Evolutionary conservation across 345 rosid genomes (phyloP).

Genomic region (Gossypium herbaceum): DNA sequence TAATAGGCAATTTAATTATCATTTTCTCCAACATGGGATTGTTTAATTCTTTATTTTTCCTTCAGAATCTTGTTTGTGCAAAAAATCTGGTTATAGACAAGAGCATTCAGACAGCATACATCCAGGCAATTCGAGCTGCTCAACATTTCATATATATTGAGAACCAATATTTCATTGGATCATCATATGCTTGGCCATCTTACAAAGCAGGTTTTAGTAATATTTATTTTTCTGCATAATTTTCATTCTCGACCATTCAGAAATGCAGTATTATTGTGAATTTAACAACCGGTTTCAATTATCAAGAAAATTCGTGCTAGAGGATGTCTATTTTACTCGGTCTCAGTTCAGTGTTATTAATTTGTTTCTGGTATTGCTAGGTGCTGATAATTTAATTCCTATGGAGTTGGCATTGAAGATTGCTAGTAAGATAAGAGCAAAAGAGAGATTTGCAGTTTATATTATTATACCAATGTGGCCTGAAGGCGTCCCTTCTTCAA

Average conservation of each 20-base stretch:
- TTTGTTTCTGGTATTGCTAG: slow-evolving; percentile 30
- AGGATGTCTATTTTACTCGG: background rate
- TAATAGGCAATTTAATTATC: no score
- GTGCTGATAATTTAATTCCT: slow-evolving; percentile 85
- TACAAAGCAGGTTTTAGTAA: background rate
- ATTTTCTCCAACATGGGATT: no score
- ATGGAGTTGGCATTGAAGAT: slow-evolving; percentile 86
- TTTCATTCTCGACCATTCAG: background rate
- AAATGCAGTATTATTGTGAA: background rate
- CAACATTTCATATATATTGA: slow-evolving; percentile 59
- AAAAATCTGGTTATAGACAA: slow-evolving; percentile 78
- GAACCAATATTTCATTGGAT: slow-evolving; percentile 1
- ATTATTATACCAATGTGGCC: slow-evolving; percentile 89
- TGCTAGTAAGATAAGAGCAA: slow-evolving; percentile 66
- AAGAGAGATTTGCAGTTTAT: slow-evolving; percentile 75
- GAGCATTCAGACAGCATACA: slow-evolving; percentile 89
- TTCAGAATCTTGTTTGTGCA: slow-evolving; percentile 43
- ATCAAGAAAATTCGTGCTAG: no score
- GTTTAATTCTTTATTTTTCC: background rate
- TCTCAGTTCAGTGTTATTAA: background rate
- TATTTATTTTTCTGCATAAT: background rate
- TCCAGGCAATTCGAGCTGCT: slow-evolving; percentile 85
- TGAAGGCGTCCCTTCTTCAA: slow-evolving; percentile 74
- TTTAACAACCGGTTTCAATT: background rate
- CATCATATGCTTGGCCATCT: slow-evolving; percentile 5